Base-by-base conservation (phyloP, 2,329 filamentous ascomycete genomes). In the Exophiala calicioides region DNA sequence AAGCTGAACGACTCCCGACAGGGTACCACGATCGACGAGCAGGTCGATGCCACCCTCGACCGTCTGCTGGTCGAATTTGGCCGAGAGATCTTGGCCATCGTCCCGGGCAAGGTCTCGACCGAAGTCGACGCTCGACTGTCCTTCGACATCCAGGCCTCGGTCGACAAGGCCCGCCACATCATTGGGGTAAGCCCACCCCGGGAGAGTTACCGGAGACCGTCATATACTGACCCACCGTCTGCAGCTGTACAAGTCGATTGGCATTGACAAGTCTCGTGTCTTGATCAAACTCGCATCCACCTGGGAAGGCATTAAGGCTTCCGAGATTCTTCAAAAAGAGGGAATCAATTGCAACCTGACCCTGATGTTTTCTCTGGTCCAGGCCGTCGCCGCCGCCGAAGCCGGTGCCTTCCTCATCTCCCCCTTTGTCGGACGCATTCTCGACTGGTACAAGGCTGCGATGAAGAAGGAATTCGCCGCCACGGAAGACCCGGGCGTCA, bases 241-340 rank as follows among this genome's bases (percentile, higher is more conserved):
- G 55, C 66, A 95, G 90, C 88, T 98, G 58, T 98, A 98, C 85
- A 86, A 95, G 75, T 81, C 86, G 68, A 76, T 86, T 65, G 93
- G 93, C 59, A 88, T 98, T 71, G 77, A 80, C 74, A 96, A 96
- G 82, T 88, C 91, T 65, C 91, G 93, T 57, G 71, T 98, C 66
- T 81, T 98, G 62, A 98, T 98, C 83, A 98, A 98, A 87, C 83
- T 98, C 61, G 93, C 93, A 67, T 95, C 93, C 52, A 98, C 93
- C 72, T 98, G 90, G 89, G 93, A 98, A 79, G 93, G 93, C 70
- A 97, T 98, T 82, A 90, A 98, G 82, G 93, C 93, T 58, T 91
- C 93, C 59, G 85, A 95, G 79, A 90, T 94, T 70, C 86, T 98
- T 56, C 91, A 97, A 81, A 86, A 83, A 65, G 84, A 98, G 78